Conservation (phyloP, 164 flowering plant genomes). For the grape (Vitis vinifera) region DNA sequence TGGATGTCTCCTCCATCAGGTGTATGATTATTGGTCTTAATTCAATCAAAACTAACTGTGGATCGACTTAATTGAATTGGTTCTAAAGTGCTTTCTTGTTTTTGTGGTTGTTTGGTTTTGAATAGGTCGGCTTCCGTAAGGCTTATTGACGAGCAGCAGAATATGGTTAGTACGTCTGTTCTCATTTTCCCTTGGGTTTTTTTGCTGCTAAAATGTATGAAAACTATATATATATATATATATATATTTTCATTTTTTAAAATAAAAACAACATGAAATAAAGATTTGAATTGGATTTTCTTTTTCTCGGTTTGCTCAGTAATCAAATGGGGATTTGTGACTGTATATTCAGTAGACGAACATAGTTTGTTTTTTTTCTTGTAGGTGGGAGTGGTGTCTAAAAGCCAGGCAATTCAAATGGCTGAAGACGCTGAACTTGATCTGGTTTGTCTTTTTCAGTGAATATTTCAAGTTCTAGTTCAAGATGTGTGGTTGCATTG, state of each 20-base stretch:
- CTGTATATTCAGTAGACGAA: too few relatives aligned
- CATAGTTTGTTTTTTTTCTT: background rate
- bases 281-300: too few relatives aligned
- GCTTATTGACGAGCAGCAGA: slow-evolving; percentile 75
- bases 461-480: background rate
- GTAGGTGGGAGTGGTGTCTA: slow-evolving; percentile 77
- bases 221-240: too few relatives aligned
- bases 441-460: slow-evolving; percentile 45
- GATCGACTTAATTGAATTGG: background rate
- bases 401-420: slow-evolving; percentile 62
- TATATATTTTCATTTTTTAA: background rate
- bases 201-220: background rate
- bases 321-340: too few relatives aligned
- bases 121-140: slow-evolving; percentile 73
- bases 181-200: background rate
- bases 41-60: too few relatives aligned
- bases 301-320: too few relatives aligned
- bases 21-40: slow-evolving; percentile 3
- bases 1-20: slow-evolving; percentile 58
- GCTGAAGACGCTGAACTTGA: slow-evolving; percentile 85
- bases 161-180: slow-evolving; percentile 53
- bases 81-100: slow-evolving; percentile 4
- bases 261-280: too few relatives aligned
- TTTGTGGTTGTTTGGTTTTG: slow-evolving; percentile 14
- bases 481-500: background rate